Evolutionary conservation across 2,329 filamentous ascomycete genomes (phyloP).

Genomic region (Xylariaceae sp.): DNA sequence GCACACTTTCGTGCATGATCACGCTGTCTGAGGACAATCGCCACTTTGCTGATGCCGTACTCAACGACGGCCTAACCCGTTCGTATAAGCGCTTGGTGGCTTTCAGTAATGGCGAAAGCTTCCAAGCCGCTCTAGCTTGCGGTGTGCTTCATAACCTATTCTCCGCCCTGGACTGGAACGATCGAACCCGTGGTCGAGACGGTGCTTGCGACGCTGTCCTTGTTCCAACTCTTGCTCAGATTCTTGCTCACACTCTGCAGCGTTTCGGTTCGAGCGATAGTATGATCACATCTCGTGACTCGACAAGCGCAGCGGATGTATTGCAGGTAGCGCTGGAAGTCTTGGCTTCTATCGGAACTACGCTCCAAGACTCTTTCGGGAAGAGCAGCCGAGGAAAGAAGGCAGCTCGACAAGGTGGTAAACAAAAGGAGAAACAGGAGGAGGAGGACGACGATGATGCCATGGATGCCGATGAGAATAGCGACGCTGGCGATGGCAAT

Average conservation of each 20-base stretch:
- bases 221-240: constrained; percentile 40
- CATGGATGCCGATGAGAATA: constrained; percentile 37
- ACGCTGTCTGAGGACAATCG: constrained; percentile 57
- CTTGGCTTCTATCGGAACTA: constrained; percentile 59
- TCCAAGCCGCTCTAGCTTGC: constrained; percentile 52
- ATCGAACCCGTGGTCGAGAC: constrained; percentile 44
- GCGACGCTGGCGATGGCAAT: constrained; percentile 31
- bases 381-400: constrained; percentile 34
- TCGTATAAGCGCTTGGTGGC: constrained; percentile 47
- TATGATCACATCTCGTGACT: constrained; percentile 34
- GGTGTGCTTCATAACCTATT: constrained; percentile 60
- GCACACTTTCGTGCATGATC: constrained; percentile 51
- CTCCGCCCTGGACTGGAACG: constrained; percentile 47
- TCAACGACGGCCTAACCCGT: constrained; percentile 41
- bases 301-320: constrained; percentile 41
- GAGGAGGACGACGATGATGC: constrained; percentile 35
- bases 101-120: constrained; percentile 43
- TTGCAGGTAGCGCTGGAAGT: constrained; percentile 55
- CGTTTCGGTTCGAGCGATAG: constrained; percentile 29
- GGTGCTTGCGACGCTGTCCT: constrained; percentile 47
- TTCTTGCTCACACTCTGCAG: constrained; percentile 37
- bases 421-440: constrained; percentile 35
- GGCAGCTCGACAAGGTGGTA: no score
- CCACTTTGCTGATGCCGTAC: constrained; percentile 47
- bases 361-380: constrained; percentile 47